Conservation (phyloP, 768 basidiomycete species). For the Suillus weaverae region DNA sequence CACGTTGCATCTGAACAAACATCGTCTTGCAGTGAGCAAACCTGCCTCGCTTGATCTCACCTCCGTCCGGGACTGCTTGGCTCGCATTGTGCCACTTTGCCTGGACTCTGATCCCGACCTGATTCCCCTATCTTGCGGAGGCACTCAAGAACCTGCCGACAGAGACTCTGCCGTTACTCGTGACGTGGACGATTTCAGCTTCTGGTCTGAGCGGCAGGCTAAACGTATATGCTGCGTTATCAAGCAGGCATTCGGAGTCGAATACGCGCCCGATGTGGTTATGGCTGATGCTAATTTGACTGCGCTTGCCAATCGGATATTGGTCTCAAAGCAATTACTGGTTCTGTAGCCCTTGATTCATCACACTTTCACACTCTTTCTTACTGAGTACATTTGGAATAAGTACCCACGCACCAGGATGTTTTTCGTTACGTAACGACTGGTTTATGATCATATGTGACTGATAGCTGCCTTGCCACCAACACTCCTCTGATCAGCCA, state of each 20-base stretch:
- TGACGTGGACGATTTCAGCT: constrained; percentile 91
- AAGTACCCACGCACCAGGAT: not conserved
- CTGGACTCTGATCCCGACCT: constrained; percentile 84
- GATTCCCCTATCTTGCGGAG: constrained; percentile 68
- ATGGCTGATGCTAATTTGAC: constrained; percentile 92
- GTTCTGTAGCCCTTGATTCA: constrained; percentile 17
- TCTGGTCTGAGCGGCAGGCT: constrained; percentile 91
- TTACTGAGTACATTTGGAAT: not conserved
- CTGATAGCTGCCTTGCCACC: not conserved
- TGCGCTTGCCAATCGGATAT: constrained; percentile 79
- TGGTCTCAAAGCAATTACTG: constrained; percentile 69
- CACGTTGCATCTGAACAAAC: constrained; percentile 5
- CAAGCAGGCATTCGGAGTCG: constrained; percentile 81
- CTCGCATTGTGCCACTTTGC: constrained; percentile 80
- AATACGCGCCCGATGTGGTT: constrained; percentile 87
- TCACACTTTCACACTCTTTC: not conserved
- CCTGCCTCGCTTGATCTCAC: constrained; percentile 63
- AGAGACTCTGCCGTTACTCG: constrained; percentile 38
- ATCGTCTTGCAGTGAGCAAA: constrained; percentile 56
- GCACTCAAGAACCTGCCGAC: constrained; percentile 26
- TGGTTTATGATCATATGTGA: not conserved
- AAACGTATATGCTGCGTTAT: constrained; percentile 82
- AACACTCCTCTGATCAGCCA: not conserved
- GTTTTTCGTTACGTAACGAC: constrained; percentile 4
- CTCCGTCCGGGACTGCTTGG: constrained; percentile 64